Evolutionary conservation across 169 alveolate species (phyloP), one percentile per base, ranked within the genome.

Genomic region (Miamiensis avidus): DNA sequence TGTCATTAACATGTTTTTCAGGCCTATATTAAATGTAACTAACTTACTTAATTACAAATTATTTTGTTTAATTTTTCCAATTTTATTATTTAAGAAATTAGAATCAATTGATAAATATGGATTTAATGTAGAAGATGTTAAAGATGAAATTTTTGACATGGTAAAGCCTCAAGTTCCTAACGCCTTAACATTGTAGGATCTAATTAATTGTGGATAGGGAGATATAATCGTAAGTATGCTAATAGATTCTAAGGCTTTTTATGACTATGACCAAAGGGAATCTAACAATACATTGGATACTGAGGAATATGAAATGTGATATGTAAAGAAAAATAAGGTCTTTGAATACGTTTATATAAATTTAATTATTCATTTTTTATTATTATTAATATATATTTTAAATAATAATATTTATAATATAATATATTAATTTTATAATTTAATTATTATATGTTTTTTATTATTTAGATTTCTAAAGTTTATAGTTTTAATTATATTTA

Each of bases 121-220:
- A 29, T 94, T 91, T 85, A 92, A 87, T 82, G 95, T 94, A 20
- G 97, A 94, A 78, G 97, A 94, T 89, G 94, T 94, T n/a, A 94
- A 94, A 81, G 97, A 94, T 89, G 97, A 94, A 85, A 92, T 94
- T 32, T 94, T 95, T 91, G 97, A 94, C 89, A 94, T 94, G 97
- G 95, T 94, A 30, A 93, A 93, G 75, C 97, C 97, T 26, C 76
- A 89, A 77, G 85, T 81, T 32, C 94, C 95, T 27, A 82, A 90
- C 75, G 94, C 95, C 31, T 92, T 94, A n/a, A 90, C 96, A 25
- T 84, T 90, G 34, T 83, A 91, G 75, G 97, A 94, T 84, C 87
- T 94, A n/a, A 69, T 92, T n/a, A 93, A 90, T 49, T 91, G 97
- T 82, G 95, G 95, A 79, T 88, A 91, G 27, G 96, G 97, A 49